A percentile compares a stretch with the other conserved stretches of the same genome.
These are phyloP conservation scores for Ustilago curta DNA, from an alignment of 1,284 basidiomycete genomes.

Conservation along the genomic window DNA sequence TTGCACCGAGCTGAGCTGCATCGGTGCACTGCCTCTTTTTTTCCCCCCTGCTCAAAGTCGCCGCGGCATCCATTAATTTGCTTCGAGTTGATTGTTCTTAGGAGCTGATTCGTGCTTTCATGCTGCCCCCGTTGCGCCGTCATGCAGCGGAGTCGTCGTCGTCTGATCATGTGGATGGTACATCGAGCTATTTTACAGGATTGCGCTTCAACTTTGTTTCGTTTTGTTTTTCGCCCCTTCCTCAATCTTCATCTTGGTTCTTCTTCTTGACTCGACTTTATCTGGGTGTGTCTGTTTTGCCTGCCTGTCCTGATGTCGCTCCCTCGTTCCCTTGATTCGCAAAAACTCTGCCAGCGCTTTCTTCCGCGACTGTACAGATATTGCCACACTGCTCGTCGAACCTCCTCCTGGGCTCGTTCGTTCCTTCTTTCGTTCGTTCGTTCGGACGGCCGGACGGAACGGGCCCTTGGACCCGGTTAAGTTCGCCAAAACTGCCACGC, in stretches of 20 bases:
- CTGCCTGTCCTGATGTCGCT: neutral
- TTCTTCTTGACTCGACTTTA: no score
- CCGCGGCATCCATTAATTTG: no score
- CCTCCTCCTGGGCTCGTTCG: neutral
- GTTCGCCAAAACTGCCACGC: neutral
- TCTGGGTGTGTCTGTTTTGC: conserved; percentile 1
- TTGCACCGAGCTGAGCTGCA: neutral
- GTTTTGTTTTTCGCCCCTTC: neutral
- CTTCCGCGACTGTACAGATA: neutral
- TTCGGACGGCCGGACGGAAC: conserved; percentile 1
- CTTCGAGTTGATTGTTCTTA: neutral
- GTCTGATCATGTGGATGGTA: neutral
- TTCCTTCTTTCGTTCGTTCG: neutral
- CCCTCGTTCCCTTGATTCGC: neutral
- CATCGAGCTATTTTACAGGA: neutral
- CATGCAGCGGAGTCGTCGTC: neutral
- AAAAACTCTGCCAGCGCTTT: no score
- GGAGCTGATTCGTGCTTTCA: neutral
- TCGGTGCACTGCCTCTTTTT: neutral
- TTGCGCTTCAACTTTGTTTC: no score
- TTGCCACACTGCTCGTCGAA: neutral
- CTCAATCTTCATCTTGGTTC: no score
- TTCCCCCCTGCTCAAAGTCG: no score
- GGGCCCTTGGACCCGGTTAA: neutral
- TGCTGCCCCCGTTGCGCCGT: conserved; percentile 4